Conservation (phyloP, 2,329 filamentous ascomycete species). For the Orbilia blumenaviensis region DNA sequence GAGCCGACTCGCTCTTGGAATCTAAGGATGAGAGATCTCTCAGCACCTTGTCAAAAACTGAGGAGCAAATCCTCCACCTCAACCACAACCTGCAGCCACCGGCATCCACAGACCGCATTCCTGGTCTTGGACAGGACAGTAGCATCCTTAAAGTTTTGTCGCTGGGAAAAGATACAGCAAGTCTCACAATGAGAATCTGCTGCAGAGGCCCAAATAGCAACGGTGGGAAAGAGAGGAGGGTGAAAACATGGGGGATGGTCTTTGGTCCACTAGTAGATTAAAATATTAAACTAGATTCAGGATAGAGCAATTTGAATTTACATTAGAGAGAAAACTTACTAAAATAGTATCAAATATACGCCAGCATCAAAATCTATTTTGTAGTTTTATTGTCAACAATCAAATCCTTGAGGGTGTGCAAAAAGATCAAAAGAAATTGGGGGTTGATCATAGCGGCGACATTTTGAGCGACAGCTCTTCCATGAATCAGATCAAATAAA, state of each 20-base stretch:
- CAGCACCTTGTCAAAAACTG: neutral
- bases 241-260: neutral
- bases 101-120: slow-evolving; percentile 15
- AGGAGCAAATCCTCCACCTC: neutral
- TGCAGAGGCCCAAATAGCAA: neutral
- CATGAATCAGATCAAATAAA: too few species aligned
- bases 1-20: slow-evolving; percentile 5
- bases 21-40: neutral
- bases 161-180: too few species aligned
- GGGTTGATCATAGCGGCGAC: too few species aligned
- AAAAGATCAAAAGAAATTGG: too few species aligned
- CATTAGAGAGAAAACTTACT: neutral
- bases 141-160: too few species aligned
- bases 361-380: too few species aligned
- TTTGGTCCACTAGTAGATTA: neutral
- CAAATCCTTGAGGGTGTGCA: too few species aligned
- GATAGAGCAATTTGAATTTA: neutral
- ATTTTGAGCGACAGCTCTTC: too few species aligned
- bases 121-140: too few species aligned
- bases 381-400: too few species aligned
- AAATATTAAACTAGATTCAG: neutral
- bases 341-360: too few species aligned
- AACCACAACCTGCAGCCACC: neutral
- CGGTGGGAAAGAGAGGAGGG: neutral
- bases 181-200: neutral